phyloP scores from a whole-genome alignment of 2,329 filamentous ascomycete genomes.

The Zasmidium angulare region DNA sequence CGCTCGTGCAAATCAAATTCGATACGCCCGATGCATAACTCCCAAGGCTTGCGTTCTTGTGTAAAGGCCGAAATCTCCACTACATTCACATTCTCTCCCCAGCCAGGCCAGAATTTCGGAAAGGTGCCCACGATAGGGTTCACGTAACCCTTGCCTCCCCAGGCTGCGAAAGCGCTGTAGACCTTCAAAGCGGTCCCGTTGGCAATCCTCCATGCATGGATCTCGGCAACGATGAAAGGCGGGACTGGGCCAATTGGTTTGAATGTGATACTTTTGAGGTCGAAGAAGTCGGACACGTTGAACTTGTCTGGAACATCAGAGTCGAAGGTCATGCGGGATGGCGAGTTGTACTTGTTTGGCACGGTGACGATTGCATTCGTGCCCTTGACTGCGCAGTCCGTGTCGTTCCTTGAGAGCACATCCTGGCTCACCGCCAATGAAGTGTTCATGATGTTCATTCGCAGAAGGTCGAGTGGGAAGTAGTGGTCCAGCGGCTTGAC shows the following conservation, averaged over 20 bases:
- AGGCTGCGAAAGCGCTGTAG: neutral
- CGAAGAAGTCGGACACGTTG: neutral
- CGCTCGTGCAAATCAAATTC: neutral
- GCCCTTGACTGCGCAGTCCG: slow-evolving; percentile 1
- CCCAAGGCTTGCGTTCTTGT: neutral
- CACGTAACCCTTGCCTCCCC: neutral
- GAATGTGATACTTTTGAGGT: neutral
- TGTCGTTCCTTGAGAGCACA: neutral
- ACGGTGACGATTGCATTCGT: slow-evolving; percentile 4
- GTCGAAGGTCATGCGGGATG: slow-evolving; percentile 2
- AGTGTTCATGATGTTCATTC: neutral
- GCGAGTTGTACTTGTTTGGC: neutral
- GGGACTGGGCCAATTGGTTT: neutral
- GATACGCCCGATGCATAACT: slow-evolving; percentile 2
- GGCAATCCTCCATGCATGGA: neutral
- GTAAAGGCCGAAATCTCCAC: neutral
- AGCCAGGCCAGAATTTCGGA: neutral
- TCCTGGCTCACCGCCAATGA: neutral
- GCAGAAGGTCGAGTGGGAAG: neutral
- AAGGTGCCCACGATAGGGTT: slow-evolving; percentile 1
- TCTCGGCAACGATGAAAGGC: neutral
- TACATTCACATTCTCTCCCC: neutral
- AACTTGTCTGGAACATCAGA: neutral
- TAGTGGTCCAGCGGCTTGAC: neutral
- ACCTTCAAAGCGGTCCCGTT: neutral